Base-by-base conservation (phyloP, 441 rosid genomes). In the Macaranga tanarius region DNA sequence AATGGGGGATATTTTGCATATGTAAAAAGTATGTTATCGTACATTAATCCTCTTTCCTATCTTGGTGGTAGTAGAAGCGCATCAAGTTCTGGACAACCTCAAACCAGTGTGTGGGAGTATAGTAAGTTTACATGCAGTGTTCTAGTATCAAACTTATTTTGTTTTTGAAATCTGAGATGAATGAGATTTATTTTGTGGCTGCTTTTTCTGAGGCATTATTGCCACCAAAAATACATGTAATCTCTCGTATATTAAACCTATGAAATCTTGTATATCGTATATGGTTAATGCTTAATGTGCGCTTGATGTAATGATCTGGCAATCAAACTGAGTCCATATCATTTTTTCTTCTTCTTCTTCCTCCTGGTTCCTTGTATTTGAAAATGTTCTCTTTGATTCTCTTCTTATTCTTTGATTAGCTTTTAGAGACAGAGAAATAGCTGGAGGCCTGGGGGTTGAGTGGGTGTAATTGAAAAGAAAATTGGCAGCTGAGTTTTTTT, bases 11-110 rank as follows among this genome's bases (percentile, higher is more conserved):
- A 92, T 83, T 89, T 90, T 75, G 84, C 82, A 62, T 82, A 59
- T 25, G 47, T 85, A 62, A 87, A 72, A 80, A 85, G 89, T 73
- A 5, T 88, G 52, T 75, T 92, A 40, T 94, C 96, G 44, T 94
- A 85, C n/a, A 62, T 83, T 57, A 94, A 92, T 75, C 98, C 97
- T 28, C 83, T 94, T 64, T 88, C 97, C 63, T 92, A 94, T 82
- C 72, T 90, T 52, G 86, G 90, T 63, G 79, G 83, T 54, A 52
- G 66, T 58, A 57, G 84, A 55, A 83, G 65, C 74, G 70, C 89
- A 62, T 80, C 97, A 73, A 77, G 77, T 79, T 73, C 85, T 26
- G 83, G 78, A 56, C 81, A 72, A 80, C 84, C 86, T 73, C 86
- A 75, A 72, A 72, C 61, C 42, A 74, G 87, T 81, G 59, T 65